Evolutionary conservation across 306 rosid species (phyloP).

Genomic region (Vigna radiata): DNA sequence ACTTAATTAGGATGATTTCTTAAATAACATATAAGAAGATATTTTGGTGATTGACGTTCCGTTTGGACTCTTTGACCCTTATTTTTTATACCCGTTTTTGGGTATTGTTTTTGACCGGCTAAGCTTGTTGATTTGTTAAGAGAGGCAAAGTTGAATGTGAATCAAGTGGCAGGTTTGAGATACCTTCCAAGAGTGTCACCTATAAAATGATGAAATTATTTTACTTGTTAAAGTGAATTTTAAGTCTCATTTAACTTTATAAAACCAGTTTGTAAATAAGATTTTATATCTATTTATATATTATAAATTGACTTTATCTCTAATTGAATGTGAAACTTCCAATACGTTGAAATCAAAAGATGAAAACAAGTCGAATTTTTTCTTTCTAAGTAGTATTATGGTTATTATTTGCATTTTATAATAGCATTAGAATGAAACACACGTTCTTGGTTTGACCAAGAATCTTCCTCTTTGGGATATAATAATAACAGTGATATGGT

Average conservation of each 20-base stretch:
- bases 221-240: no score
- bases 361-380: constrained; percentile 21
- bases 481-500: constrained; percentile 36
- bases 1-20: constrained; percentile 38
- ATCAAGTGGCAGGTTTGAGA: constrained; percentile 47
- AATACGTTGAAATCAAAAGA: not conserved
- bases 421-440: constrained; percentile 14
- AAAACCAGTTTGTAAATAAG: no score
- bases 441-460: constrained; percentile 41
- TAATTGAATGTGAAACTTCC: no score
- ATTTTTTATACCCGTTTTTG: not conserved
- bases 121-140: constrained; percentile 27
- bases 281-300: no score
- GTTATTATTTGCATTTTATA: constrained; percentile 3
- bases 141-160: constrained; percentile 42
- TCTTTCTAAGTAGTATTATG: constrained; percentile 13
- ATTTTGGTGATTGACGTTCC: constrained; percentile 49
- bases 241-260: no score
- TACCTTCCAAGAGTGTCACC: constrained; percentile 34
- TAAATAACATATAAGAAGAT: constrained; percentile 43
- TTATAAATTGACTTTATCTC: no score
- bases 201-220: no score
- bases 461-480: constrained; percentile 13
- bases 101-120: constrained; percentile 49
- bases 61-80: constrained; percentile 43